Base-by-base conservation (phyloP, 805 yeast species). In the Candida broadrunensis region DNA sequence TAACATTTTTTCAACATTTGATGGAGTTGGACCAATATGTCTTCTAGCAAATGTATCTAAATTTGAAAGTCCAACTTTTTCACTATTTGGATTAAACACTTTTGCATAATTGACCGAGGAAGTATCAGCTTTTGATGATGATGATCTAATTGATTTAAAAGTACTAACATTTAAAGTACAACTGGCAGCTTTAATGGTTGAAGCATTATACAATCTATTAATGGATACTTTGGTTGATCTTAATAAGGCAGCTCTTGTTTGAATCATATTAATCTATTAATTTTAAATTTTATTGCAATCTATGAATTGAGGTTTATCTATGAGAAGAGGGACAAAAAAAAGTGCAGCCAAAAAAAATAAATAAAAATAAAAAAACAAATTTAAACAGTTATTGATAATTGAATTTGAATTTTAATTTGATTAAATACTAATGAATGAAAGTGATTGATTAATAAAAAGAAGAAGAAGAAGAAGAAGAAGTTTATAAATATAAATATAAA, bases 1-100 rank as follows among this genome's bases (percentile, higher is more conserved):
- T 39, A 93, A 73, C 96, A 91, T 88, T 24, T 65, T 60, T 14
- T 63, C 55, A 15, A 85, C 85, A 47, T 88, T 81, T 0, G 49
- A 54, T 0, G 86, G 81, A 12, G 77, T 71, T 18, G 95, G 88
- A 11, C 99, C 99, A 43, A 91, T 70, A 63, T 93, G 99, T 54
- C 98, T 86, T 56, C 95, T 79, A 37, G 85, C 78, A 63, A 91
- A 93, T 2, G 93, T 83, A 58, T 93, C 99, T 42, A 87, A 70
- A 3, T 77, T 51, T 14, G 49, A 53, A 29, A 64, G 52, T 2
- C 46, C 40, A 6, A 45, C 47, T n/a, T 41, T 37, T 23, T 49
- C 43, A 9, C 43, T 35, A 18, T 68, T 56, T 7, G 81, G 75
- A 43, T 70, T 63, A 50, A 73, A 79, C 6, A 82, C 63, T 24